Evolutionary conservation across 805 yeast species (phyloP).

Genomic region (Kuraishia ogatae): DNA sequence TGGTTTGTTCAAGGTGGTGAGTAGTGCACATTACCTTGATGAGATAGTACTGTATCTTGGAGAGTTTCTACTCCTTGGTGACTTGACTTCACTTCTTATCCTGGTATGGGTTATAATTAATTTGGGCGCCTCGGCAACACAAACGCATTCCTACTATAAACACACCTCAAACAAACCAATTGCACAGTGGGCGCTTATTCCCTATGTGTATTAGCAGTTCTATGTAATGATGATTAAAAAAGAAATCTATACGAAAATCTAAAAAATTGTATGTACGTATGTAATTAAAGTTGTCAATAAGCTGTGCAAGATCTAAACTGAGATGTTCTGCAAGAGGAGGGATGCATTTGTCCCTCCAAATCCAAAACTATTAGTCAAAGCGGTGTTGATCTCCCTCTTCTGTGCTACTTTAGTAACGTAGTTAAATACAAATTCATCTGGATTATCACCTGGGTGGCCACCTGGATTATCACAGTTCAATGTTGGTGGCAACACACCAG

Average conservation of each 20-base stretch:
- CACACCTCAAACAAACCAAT: not conserved
- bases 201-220: not conserved
- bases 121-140: constrained; percentile 46
- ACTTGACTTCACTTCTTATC: constrained; percentile 14
- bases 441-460: constrained; percentile 35
- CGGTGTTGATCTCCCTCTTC: constrained; percentile 37
- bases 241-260: not conserved
- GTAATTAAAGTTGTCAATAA: no score
- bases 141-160: constrained; percentile 39
- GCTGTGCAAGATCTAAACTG: not conserved
- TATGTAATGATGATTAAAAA: not conserved
- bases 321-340: constrained; percentile 38
- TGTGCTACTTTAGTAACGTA: constrained; percentile 46
- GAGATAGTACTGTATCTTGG: constrained; percentile 49
- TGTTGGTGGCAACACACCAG: constrained; percentile 67
- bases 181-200: not conserved
- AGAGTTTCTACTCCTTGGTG: constrained; percentile 11
- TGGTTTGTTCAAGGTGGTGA: constrained; percentile 38
- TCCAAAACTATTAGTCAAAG: constrained; percentile 87
- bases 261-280: no score
- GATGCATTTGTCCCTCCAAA: constrained; percentile 96
- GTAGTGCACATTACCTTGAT: constrained; percentile 65
- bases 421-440: constrained; percentile 37
- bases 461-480: constrained; percentile 55
- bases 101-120: constrained; percentile 34